Evolutionary conservation across 177 flowering plant genomes (phyloP).

Genomic region (Tripterygium wilfordii): DNA sequence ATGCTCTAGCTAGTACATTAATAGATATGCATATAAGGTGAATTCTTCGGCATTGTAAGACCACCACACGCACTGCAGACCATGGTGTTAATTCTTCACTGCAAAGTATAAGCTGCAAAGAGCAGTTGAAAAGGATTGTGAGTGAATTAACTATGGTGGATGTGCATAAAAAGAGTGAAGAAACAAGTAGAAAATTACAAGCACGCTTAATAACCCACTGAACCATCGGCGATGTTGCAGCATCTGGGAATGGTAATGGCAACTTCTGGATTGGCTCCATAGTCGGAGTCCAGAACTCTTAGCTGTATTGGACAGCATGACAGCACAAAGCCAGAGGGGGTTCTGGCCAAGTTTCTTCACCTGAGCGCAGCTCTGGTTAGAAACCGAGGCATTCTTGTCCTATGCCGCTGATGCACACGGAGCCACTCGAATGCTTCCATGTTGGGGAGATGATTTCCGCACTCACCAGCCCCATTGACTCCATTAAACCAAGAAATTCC

Average conservation of each 20-base stretch:
- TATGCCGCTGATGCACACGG: constrained; percentile 51
- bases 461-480: constrained; percentile 40
- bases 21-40: no score
- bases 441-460: constrained; percentile 35
- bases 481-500: constrained; percentile 12
- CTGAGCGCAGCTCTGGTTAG: constrained; percentile 33
- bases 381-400: constrained; percentile 25
- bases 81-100: constrained; percentile 15
- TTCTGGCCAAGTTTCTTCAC: constrained; percentile 40
- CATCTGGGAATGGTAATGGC: constrained; percentile 60
- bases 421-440: constrained; percentile 39
- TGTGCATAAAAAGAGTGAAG: neutral
- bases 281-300: constrained; percentile 27
- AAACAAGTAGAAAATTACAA: constrained; percentile 18
- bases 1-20: no score
- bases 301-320: constrained; percentile 49
- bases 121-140: neutral
- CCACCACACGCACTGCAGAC: no score
- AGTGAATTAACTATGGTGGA: no score
- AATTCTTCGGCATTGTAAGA: no score
- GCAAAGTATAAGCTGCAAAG: constrained; percentile 45
- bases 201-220: constrained; percentile 56
- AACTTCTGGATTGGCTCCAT: constrained; percentile 35
- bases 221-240: constrained; percentile 50
- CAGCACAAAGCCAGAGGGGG: constrained; percentile 53